Evolutionary conservation across 768 basidiomycete species (phyloP).

Genomic region (Leccinum uliginosum): DNA sequence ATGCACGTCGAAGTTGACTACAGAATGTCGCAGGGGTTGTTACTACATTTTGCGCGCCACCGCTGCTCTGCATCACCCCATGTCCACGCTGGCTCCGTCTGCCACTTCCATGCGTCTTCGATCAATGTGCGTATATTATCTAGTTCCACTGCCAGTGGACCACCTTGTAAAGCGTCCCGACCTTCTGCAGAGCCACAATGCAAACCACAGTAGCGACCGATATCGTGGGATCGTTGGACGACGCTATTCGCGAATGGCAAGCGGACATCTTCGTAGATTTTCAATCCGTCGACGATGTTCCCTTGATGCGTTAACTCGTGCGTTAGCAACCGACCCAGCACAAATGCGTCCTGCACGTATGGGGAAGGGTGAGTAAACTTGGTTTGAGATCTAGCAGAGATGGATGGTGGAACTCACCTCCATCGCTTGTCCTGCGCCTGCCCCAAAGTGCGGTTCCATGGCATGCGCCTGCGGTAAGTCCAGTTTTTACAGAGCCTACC

Average conservation of each 20-base stretch:
- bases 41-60: background rate
- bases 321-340: conserved; percentile 28
- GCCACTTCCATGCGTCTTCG: background rate
- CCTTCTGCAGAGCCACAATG: background rate
- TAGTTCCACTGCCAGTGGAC: background rate
- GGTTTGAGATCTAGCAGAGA: conserved; percentile 4
- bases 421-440: conserved; percentile 49
- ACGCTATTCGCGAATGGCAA: conserved; percentile 28
- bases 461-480: conserved; percentile 36
- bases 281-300: conserved; percentile 28
- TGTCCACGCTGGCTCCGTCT: background rate
- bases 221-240: conserved; percentile 11
- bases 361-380: background rate
- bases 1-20: background rate
- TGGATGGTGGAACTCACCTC: conserved; percentile 31
- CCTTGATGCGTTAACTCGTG: conserved; percentile 18
- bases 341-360: conserved; percentile 25
- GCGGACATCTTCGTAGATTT: conserved; percentile 30
- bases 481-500: background rate
- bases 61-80: background rate
- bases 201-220: conserved; percentile 20
- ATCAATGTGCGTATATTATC: background rate
- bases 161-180: background rate
- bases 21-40: background rate
- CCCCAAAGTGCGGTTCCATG: conserved; percentile 43